Evolutionary conservation across 345 rosid genomes (phyloP).

Genomic region (Firmiana major): DNA sequence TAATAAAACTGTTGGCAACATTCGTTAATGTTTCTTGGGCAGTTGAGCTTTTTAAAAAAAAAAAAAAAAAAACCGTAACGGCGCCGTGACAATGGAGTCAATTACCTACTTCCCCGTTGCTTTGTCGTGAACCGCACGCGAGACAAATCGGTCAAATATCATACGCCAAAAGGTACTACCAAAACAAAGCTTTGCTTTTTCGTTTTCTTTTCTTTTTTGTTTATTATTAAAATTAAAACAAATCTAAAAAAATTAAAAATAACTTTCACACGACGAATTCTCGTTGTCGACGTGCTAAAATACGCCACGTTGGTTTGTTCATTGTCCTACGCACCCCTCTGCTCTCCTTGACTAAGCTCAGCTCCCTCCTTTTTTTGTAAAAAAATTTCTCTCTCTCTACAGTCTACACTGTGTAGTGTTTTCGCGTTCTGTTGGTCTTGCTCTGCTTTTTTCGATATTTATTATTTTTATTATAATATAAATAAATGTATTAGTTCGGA

Average conservation of each 20-base stretch:
- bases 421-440: conserved; percentile 48
- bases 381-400: background rate
- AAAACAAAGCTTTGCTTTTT: background rate
- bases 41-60: too few relatives aligned
- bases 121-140: conserved; percentile 75
- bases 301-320: conserved; percentile 37
- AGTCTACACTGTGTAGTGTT: conserved; percentile 18
- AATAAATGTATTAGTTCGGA: conserved; percentile 17
- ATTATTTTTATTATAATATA: background rate
- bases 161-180: conserved; percentile 31
- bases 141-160: conserved; percentile 49
- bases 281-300: conserved; percentile 45
- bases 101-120: conserved; percentile 7
- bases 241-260: background rate
- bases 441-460: conserved; percentile 31
- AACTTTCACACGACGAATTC: conserved; percentile 21
- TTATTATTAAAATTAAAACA: background rate
- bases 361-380: conserved; percentile 12
- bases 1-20: too few relatives aligned
- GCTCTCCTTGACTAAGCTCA: background rate
- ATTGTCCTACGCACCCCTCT: conserved; percentile 18
- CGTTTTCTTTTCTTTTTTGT: background rate
- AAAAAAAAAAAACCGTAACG: too few relatives aligned
- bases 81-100: conserved; percentile 22
- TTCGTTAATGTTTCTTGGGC: too few relatives aligned